phyloP scores from a whole-genome alignment of 176 grass and related monocot species.

The Melocanna baccifera region DNA sequence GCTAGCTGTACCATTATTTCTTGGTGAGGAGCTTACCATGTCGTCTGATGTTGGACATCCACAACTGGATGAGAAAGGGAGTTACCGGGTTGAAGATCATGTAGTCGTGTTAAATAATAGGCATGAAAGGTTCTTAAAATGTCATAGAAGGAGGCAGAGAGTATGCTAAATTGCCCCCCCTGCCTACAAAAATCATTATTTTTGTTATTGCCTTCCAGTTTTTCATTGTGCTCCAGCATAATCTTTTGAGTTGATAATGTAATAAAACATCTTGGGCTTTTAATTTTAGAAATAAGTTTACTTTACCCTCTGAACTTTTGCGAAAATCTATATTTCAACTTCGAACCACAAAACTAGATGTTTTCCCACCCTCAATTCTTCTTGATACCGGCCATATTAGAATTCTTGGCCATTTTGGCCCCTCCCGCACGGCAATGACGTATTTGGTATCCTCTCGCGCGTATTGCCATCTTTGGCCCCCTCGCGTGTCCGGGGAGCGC shows the following conservation, averaged over 20 bases:
- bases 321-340: too few relatives aligned
- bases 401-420: too few relatives aligned
- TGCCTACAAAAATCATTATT: neutral
- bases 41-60: neutral
- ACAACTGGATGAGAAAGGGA: neutral
- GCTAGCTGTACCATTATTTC: neutral
- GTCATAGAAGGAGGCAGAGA: neutral
- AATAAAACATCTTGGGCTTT: neutral
- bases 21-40: neutral
- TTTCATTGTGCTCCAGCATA: neutral
- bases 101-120: slow-evolving; percentile 10
- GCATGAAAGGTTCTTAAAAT: neutral
- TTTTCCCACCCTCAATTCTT: too few relatives aligned
- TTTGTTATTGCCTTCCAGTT: neutral
- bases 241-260: neutral
- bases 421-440: too few relatives aligned
- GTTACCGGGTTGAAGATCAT: neutral
- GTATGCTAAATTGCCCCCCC: neutral
- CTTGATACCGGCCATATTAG: too few relatives aligned
- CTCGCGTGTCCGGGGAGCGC: too few relatives aligned
- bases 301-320: too few relatives aligned
- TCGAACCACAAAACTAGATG: too few relatives aligned
- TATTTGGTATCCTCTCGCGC: too few relatives aligned
- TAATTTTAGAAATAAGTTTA: neutral
- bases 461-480: too few relatives aligned